phyloP scores from a whole-genome alignment of 2,329 filamentous ascomycete genomes.

The Tolypocladium amazonense region DNA sequence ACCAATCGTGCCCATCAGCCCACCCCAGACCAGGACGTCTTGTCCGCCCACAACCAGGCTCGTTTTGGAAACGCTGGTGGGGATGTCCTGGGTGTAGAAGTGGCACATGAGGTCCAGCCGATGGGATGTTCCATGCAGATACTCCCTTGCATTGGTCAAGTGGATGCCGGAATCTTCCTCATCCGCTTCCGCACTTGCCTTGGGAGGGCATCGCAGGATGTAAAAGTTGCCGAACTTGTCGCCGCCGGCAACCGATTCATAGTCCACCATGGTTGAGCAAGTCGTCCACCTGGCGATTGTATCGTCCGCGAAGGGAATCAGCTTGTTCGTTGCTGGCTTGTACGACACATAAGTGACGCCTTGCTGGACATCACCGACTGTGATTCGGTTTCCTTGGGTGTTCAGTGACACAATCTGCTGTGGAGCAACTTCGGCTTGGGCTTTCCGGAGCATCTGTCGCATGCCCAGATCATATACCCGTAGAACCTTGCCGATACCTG shows the following conservation, averaged over 20 bases:
- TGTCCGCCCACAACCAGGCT: constrained; percentile 84
- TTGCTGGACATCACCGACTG: constrained; percentile 88
- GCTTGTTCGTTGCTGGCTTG: constrained; percentile 80
- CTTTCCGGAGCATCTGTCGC: constrained; percentile 84
- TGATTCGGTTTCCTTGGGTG: constrained; percentile 81
- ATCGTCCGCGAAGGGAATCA: constrained; percentile 92
- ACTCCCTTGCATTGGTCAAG: constrained; percentile 80
- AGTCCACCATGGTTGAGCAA: constrained; percentile 88
- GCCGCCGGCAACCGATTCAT: constrained; percentile 86
- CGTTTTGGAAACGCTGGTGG: constrained; percentile 81
- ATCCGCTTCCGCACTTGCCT: constrained; percentile 80
- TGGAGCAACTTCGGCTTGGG: constrained; percentile 67
- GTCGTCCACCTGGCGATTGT: constrained; percentile 84
- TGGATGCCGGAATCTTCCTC: constrained; percentile 86
- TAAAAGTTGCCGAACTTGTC: constrained; percentile 98
- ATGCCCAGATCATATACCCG: constrained; percentile 89
- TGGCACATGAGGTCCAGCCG: constrained; percentile 78
- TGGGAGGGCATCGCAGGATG: constrained; percentile 77
- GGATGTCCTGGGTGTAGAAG: constrained; percentile 85
- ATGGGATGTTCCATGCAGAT: constrained; percentile 82
- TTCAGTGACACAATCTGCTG: constrained; percentile 82
- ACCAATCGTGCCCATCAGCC: constrained; percentile 87
- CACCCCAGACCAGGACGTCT: constrained; percentile 86
- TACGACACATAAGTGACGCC: constrained; percentile 88
- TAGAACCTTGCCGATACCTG: constrained; percentile 74